Percentiles rank a stretch among this genome's conserved stretches.
phyloP scores from a whole-genome alignment of 169 alveolate species.

The Cryptosporidium meleagridis region DNA sequence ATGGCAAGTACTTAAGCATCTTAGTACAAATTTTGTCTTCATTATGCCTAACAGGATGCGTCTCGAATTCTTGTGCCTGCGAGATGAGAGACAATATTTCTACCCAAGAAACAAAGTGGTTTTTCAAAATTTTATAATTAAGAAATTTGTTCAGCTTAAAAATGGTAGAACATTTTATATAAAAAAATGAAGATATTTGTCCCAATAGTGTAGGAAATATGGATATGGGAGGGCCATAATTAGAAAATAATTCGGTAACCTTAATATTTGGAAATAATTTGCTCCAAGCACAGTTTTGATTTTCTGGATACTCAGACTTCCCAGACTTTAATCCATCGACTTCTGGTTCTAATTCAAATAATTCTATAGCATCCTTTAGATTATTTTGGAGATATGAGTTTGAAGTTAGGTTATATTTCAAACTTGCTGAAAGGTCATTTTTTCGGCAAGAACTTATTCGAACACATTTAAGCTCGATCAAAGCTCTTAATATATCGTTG shows the following conservation, averaged over 20 bases:
- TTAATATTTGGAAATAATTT: background rate
- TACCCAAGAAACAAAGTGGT: conserved; percentile 76
- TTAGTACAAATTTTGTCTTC: conserved; percentile 93
- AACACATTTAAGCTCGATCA: conserved; percentile 72
- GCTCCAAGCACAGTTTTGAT: background rate
- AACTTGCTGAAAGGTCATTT: background rate
- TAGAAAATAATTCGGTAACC: background rate
- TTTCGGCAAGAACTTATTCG: conserved; percentile 30
- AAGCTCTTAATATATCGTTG: conserved; percentile 36
- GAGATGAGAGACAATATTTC: conserved; percentile 83
- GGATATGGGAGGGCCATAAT: background rate
- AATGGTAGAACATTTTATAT: conserved; percentile 77
- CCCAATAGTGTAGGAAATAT: conserved; percentile 79
- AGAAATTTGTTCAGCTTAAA: conserved; percentile 47
- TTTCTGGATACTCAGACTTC: conserved; percentile 1
- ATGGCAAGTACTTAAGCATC: conserved; percentile 86
- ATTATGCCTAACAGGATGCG: conserved; percentile 94
- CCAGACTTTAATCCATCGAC: conserved; percentile 23
- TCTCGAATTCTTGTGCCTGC: conserved; percentile 89
- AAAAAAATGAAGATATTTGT: conserved; percentile 78
- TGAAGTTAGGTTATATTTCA: background rate
- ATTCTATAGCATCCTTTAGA: conserved; percentile 47
- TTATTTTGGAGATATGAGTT: conserved; percentile 40
- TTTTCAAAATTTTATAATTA: conserved; percentile 55
- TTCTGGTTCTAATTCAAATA: conserved; percentile 62